A percentile compares a stretch with the other conserved stretches of the same genome.
Evolutionary conservation across 768 basidiomycete species (phyloP).

Genomic region (Leucosporidium scottii): DNA sequence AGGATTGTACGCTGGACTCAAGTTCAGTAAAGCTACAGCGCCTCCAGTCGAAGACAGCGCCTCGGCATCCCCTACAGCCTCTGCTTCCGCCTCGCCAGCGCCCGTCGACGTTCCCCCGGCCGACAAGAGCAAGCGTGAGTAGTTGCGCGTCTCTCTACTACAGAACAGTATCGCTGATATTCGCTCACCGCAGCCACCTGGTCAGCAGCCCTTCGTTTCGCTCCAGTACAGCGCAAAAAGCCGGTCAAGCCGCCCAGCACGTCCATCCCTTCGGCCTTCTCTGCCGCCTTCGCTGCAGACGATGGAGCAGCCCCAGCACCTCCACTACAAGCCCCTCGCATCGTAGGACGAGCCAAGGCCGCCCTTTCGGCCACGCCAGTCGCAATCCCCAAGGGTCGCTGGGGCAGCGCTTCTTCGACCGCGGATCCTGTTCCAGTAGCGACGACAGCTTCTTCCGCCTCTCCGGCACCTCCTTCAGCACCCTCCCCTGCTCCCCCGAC

Average conservation of each 20-base stretch:
- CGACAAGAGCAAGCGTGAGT: no score
- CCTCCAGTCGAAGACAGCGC: no score
- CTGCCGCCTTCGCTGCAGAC: constrained; percentile 7
- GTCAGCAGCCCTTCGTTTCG: constrained; percentile 32
- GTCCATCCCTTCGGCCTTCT: constrained; percentile 8
- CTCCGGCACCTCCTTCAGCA: not conserved
- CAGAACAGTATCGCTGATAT: not conserved
- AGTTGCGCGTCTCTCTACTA: no score
- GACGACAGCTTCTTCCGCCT: not conserved
- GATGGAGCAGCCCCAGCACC: not conserved
- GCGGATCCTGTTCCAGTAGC: not conserved
- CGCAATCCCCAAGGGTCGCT: constrained; percentile 3
- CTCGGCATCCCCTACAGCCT: no score
- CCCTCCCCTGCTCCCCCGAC: not conserved
- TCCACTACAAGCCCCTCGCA: not conserved
- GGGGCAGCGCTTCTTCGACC: not conserved
- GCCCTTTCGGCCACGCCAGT: not conserved
- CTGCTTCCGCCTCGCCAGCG: no score
- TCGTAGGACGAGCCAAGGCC: constrained; percentile 13
- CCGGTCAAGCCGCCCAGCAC: not conserved
- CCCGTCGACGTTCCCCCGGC: no score
- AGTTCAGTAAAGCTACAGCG: no score
- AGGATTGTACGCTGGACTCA: no score
- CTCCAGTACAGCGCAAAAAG: constrained; percentile 24
- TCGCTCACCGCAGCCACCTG: constrained; percentile 7